These are phyloP conservation scores for Botrytis paeoniae DNA, from an alignment of 2,329 filamentous ascomycete genomes.

Conservation along the genomic window DNA sequence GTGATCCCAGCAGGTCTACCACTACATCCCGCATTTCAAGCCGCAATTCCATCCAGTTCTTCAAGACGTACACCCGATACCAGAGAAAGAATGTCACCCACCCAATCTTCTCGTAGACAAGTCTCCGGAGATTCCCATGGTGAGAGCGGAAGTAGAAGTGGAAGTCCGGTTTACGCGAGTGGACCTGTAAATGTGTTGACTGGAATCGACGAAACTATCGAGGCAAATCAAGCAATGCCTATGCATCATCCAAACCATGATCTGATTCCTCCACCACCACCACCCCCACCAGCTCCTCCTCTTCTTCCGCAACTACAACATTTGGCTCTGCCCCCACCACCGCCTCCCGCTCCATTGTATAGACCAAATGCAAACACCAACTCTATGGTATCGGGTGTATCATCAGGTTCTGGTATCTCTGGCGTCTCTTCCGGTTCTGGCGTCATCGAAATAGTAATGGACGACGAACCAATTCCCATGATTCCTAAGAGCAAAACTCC, in stretches of 20 bases:
- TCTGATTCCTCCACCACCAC: conserved; percentile 49
- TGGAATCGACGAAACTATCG: conserved; percentile 47
- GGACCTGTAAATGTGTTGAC: conserved; percentile 37
- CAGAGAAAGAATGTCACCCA: conserved; percentile 23
- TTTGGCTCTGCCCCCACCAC: conserved; percentile 58
- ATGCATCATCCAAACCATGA: conserved; percentile 49
- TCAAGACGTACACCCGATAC: conserved; percentile 32
- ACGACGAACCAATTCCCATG: conserved; percentile 38
- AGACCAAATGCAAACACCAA: conserved; percentile 38
- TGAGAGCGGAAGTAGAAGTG: conserved; percentile 27
- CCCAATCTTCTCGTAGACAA: conserved; percentile 34
- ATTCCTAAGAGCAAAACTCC: conserved; percentile 14
- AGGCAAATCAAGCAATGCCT: conserved; percentile 39
- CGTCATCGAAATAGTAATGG: conserved; percentile 65
- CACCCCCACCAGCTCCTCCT: conserved; percentile 50
- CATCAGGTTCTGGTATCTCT: conserved; percentile 35
- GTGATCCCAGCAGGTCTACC: conserved; percentile 38
- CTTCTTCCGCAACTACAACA: conserved; percentile 63
- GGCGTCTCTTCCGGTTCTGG: conserved; percentile 47
- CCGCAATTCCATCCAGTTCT: conserved; percentile 39
- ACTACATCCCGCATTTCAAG: conserved; percentile 44
- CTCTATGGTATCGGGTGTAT: conserved; percentile 32
- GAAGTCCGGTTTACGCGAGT: conserved; percentile 30
- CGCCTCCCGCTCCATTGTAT: conserved; percentile 58
- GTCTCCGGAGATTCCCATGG: conserved; percentile 37